phyloP scores from a whole-genome alignment of 2,329 filamentous ascomycete species.

The Phyllachora maydis region DNA sequence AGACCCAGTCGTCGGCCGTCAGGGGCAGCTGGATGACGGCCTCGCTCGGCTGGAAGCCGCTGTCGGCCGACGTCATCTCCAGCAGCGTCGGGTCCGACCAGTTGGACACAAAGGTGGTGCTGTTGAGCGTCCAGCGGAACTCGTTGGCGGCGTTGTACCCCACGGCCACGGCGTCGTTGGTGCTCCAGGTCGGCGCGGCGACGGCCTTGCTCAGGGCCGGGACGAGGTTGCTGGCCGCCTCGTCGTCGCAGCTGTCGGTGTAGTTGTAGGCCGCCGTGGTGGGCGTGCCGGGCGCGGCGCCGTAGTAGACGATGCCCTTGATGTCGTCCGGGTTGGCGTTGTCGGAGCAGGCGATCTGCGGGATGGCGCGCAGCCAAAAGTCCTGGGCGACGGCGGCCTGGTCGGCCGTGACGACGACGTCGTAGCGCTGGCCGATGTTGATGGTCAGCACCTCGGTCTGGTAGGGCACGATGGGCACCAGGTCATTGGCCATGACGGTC shows the following conservation, averaged over 20 bases:
- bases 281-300: slow-evolving; percentile 1
- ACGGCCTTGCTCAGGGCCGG: slow-evolving; percentile 6
- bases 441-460: slow-evolving; percentile 20
- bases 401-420: slow-evolving; percentile 5
- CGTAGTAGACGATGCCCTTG: slow-evolving; percentile 9
- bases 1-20: slow-evolving; percentile 3
- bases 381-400: slow-evolving; percentile 6
- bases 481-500: slow-evolving; percentile 31
- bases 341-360: slow-evolving; percentile 4
- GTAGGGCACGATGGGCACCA: slow-evolving; percentile 34
- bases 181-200: slow-evolving; percentile 3
- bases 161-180: slow-evolving; percentile 1
- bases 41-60: slow-evolving; percentile 5
- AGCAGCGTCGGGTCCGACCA: slow-evolving; percentile 7
- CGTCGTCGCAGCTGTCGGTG: slow-evolving; percentile 7
- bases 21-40: not conserved
- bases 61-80: slow-evolving; percentile 1
- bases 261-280: not conserved
- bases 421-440: slow-evolving; percentile 15
- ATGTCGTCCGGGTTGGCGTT: slow-evolving; percentile 4
- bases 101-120: slow-evolving; percentile 6
- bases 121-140: slow-evolving; percentile 8
- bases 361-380: slow-evolving; percentile 8
- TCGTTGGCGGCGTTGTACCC: slow-evolving; percentile 1
- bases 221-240: slow-evolving; percentile 6